phyloP scores from a whole-genome alignment of 2,329 filamentous ascomycete species.

The Dryadomyces sulphureus region DNA sequence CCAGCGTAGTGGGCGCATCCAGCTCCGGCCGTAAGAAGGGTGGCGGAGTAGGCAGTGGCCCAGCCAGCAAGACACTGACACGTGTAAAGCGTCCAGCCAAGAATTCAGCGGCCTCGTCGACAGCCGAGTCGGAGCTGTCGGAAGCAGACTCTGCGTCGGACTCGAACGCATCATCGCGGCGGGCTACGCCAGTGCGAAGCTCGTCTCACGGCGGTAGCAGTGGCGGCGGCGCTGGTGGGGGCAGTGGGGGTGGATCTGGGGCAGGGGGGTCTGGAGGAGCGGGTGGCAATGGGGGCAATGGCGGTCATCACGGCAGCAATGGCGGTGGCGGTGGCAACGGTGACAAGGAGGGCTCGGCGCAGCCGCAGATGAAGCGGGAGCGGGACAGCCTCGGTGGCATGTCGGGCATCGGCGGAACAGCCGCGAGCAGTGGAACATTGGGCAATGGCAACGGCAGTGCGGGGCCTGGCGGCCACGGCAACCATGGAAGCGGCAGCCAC shows the following conservation, averaged over 20 bases:
- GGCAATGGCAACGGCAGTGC: background rate
- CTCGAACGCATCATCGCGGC: slow-evolving; percentile 32
- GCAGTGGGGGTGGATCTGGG: slow-evolving; percentile 2
- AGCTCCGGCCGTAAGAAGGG: slow-evolving; percentile 31
- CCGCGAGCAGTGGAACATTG: too few relatives aligned
- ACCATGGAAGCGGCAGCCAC: background rate
- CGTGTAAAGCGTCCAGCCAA: slow-evolving; percentile 46
- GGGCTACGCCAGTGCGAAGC: slow-evolving; percentile 21
- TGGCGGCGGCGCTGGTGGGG: background rate
- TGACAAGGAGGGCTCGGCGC: slow-evolving; percentile 5
- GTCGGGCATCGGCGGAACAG: background rate
- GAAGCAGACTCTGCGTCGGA: slow-evolving; percentile 43
- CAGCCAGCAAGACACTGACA: slow-evolving; percentile 42
- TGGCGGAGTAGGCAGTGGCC: slow-evolving; percentile 16
- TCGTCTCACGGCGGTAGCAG: slow-evolving; percentile 11
- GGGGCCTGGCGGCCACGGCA: slow-evolving; percentile 9
- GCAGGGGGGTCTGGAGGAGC: background rate
- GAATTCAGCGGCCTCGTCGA: slow-evolving; percentile 44
- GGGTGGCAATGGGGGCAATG: background rate
- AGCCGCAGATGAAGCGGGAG: slow-evolving; percentile 6
- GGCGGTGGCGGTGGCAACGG: background rate
- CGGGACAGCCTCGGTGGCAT: slow-evolving; percentile 2
- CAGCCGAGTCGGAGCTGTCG: slow-evolving; percentile 49
- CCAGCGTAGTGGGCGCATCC: slow-evolving; percentile 9
- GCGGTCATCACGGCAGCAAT: too few relatives aligned